Base-by-base conservation (phyloP, 2,329 filamentous ascomycete species). In the Aphanocladium album region DNA sequence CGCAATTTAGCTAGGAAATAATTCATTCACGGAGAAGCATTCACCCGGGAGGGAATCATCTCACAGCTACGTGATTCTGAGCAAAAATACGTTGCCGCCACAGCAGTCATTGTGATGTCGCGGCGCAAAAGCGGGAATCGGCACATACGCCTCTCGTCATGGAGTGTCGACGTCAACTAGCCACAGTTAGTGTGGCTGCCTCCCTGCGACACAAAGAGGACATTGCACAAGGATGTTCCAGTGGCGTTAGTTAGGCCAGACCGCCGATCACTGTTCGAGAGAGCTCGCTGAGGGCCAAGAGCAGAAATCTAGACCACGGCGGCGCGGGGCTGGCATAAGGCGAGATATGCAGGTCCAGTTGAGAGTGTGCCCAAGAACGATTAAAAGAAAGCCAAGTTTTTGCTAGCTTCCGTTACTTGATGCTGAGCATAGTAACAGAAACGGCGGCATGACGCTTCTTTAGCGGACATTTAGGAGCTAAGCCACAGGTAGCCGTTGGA, bases 161-260 rank as follows among this genome's bases (percentile, higher is more conserved):
- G 33, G 39, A 16, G 21, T 19, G 39, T 46, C 39, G 39, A 55
- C 17, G 25, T 33, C 9, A 33, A 51, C 46, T 41, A 51, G 56
- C 56, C 56, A 58, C 56, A 58, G 33, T 47, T 46, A 19, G 16
- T 45, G 46, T 58, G 56, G 56, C 56, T 58, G 52, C 21, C n/a
- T 33, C n/a, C 35, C 21, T 54, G n/a, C 19, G 49, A 52, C 21
- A 19, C 19, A 21, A 12, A 41, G 12, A 41, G 33, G 51, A 43
- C 23, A 54, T 39, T 52, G 33, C 50, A 9, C 33, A 45, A 21
- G 37, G 37, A 45, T 45, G 16, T 23, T 14, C n/a, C n/a, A n/a
- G n/a, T 46, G 33, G 12, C 30, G 50, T 33, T n/a, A n/a, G 5
- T 19, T 27, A 16, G 27, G n/a, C 55, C 33, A 49, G 45, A 50